Percentiles rank a stretch among this genome's conserved stretches.
phyloP scores from a whole-genome alignment of 768 basidiomycete genomes.

The Leccinum obscurum region DNA sequence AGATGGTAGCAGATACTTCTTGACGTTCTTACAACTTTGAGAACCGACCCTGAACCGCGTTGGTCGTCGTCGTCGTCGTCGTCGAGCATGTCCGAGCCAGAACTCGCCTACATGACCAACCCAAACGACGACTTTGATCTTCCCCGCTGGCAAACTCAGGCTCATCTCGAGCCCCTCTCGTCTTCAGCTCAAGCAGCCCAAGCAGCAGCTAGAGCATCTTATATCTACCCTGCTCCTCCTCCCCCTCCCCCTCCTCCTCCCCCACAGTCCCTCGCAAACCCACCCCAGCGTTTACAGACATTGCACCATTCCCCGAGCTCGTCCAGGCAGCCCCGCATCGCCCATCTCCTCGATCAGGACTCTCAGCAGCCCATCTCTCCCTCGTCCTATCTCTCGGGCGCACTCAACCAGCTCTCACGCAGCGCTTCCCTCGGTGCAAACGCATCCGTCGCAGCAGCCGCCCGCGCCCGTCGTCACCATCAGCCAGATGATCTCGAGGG shows the following conservation, averaged over 20 bases:
- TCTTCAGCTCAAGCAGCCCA: constrained; percentile 65
- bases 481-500: constrained; percentile 68
- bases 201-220: constrained; percentile 48
- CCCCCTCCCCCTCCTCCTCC: constrained; percentile 46
- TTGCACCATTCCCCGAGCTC: constrained; percentile 37
- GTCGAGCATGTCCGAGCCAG: constrained; percentile 66
- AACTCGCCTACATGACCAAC: constrained; percentile 72
- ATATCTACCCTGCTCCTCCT: constrained; percentile 43
- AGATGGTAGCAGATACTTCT: background rate
- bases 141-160: constrained; percentile 54
- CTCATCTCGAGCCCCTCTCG: constrained; percentile 44
- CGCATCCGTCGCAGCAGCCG: constrained; percentile 39
- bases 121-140: constrained; percentile 81
- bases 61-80: constrained; percentile 13
- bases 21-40: background rate
- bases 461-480: constrained; percentile 63
- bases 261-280: constrained; percentile 23
- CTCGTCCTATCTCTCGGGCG: constrained; percentile 49
- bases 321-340: constrained; percentile 59
- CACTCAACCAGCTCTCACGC: constrained; percentile 57
- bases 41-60: constrained; percentile 34
- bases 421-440: constrained; percentile 64
- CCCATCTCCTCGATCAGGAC: constrained; percentile 69
- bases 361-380: constrained; percentile 38
- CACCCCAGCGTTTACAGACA: constrained; percentile 33